A percentile compares a stretch with the other conserved stretches of the same genome.
Evolutionary conservation across 2,329 filamentous ascomycete genomes (phyloP).

Genomic region (Penicillium psychrosexuale): DNA sequence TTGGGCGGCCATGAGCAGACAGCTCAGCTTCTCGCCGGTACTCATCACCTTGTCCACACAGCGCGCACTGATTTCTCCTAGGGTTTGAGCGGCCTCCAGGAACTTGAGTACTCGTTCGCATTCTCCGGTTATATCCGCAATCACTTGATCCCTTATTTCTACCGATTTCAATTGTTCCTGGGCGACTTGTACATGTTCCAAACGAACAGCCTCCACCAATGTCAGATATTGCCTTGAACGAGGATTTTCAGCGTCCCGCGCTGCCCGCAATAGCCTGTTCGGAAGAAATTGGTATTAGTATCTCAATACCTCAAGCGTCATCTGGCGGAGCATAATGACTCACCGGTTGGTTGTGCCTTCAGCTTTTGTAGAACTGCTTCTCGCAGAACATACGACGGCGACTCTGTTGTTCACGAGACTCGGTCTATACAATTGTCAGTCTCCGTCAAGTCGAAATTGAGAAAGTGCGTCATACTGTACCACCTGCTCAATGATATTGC

Average conservation of each 20-base stretch:
- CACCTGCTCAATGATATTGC: constrained; percentile 70
- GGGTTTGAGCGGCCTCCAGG: constrained; percentile 59
- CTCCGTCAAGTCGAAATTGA: background rate
- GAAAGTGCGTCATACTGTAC: constrained; percentile 51
- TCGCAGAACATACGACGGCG: constrained; percentile 90
- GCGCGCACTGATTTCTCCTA: constrained; percentile 69
- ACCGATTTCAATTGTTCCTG: constrained; percentile 59
- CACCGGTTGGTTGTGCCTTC: constrained; percentile 94
- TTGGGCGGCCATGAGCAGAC: constrained; percentile 81
- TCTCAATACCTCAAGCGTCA: constrained; percentile 4
- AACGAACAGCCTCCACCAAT: constrained; percentile 75
- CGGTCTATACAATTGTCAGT: constrained; percentile 43
- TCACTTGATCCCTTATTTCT: constrained; percentile 58
- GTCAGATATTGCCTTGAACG: constrained; percentile 61
- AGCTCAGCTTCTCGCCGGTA: constrained; percentile 94
- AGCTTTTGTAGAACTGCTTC: constrained; percentile 89
- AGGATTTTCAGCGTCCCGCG: constrained; percentile 49
- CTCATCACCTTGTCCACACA: constrained; percentile 87
- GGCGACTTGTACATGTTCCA: constrained; percentile 75
- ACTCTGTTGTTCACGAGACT: constrained; percentile 68
- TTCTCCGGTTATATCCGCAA: constrained; percentile 68
- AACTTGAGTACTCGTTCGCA: constrained; percentile 78
- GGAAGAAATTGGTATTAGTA: background rate
- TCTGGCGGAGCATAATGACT: constrained; percentile 41
- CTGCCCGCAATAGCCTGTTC: constrained; percentile 46